Base-by-base conservation (phyloP, 2,329 filamentous ascomycete genomes). In the Thielaviopsis musarum region DNA sequence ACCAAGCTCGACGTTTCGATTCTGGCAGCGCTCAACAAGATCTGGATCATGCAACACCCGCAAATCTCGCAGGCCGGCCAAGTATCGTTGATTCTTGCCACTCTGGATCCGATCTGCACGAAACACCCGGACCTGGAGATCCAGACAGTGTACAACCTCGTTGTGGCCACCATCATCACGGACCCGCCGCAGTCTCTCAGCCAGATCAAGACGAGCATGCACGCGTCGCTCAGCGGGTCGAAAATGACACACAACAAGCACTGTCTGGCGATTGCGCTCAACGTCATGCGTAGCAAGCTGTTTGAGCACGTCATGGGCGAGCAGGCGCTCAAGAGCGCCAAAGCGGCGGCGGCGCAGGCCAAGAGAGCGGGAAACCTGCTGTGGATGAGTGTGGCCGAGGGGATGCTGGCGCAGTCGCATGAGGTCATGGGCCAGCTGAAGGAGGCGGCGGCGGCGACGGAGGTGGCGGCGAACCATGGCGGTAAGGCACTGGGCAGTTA, bases 241-340 rank as follows among this genome's bases (percentile, higher is more conserved):
- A 84, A 85, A 64, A 74, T 75, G 7, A 83, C 85, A 9, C 76
- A 77, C 59, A 95, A 95, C 68, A 81, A 81, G 30, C 87, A 94
- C 64, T 85, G 91, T 58, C 78, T 90, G n/a, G 84, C 84, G 54
- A 86, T 96, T 64, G 84, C 86, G 5, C 80, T 96, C 61, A 90
- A 84, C 65, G 84, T 93, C 64, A 94, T 96, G 86, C 85, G 87
- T 57, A 83, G 80, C 66, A 81, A 83, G 57, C 86, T 95, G 66
- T 96, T 91, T 70, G 84, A 85, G 53, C 85, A 86, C 61, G 85
- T 91, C 15, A 82, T 94, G 3, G 89, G 89, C 56, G 85, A 87
- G 61, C 87, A 91, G 69, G 85, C 86, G 0, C 77, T 88, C 61
- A 90, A 90, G 71, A 87, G 85, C 66, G 84, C 85, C 4, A 78